Conservation (phyloP, 257 asterid species). For the Salvia hispanica region DNA sequence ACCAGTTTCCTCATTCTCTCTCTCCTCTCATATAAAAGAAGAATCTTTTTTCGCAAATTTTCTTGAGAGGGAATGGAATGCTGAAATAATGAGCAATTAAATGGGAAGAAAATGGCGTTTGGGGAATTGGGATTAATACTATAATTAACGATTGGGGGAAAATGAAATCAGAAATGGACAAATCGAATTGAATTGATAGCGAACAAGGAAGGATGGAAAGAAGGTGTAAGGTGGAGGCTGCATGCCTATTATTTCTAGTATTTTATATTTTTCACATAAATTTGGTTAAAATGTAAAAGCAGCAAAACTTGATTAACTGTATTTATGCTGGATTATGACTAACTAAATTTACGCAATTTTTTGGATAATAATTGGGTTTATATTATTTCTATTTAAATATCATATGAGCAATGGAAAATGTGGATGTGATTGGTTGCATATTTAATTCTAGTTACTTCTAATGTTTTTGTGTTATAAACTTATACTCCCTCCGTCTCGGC, state of each 20-base stretch:
- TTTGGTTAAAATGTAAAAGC: constrained; percentile 18
- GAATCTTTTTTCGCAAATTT: neutral
- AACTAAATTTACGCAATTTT: neutral
- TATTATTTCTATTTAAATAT: neutral
- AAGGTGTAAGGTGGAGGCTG: constrained; percentile 26
- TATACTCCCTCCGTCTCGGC: too few relatives aligned
- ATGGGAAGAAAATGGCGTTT: constrained; percentile 16
- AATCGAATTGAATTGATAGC: constrained; percentile 9
- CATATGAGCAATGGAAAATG: neutral
- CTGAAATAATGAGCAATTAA: neutral
- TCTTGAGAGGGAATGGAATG: constrained; percentile 13
- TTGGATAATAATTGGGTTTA: neutral
- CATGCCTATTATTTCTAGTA: neutral
- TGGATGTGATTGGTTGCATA: neutral
- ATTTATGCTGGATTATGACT: neutral
- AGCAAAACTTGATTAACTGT: neutral
- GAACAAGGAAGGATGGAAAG: constrained; percentile 15
- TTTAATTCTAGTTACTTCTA: neutral
- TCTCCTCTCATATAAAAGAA: constrained; percentile 10
- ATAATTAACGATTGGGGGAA: neutral
- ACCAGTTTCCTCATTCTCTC: constrained; percentile 24
- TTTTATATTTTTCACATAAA: neutral
- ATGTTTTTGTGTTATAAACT: neutral
- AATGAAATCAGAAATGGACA: neutral
- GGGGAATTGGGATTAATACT: constrained; percentile 5